Base-by-base conservation (phyloP, 2,329 filamentous ascomycete genomes). In the Beauveria scarabaeidicola region DNA sequence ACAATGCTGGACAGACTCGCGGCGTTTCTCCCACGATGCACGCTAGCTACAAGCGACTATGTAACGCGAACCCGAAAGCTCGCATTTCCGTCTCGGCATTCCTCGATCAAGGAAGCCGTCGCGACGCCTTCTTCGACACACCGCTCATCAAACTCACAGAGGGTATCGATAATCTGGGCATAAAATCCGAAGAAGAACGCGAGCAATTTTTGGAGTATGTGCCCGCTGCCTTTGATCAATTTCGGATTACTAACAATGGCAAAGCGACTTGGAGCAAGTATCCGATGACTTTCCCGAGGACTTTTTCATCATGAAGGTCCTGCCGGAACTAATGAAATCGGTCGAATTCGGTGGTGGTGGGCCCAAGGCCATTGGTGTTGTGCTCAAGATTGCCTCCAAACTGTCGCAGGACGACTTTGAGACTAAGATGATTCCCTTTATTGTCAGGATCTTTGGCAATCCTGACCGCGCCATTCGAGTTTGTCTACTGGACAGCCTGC, bases 291-390 rank as follows among this genome's bases (percentile, higher is more conserved):
- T 97, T 63, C 94, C 94, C 0, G 93, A 97, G 69, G 94, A 97
- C 61, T 99, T 96, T 72, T 96, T 97, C 79, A 96, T 95, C 70
- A 89, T 96, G 81, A 99, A 97, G 69, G 86, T 99, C 3, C 79
- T 99, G 9, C 94, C 94, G 0, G 94, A 99, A 70, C 78, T 99
- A 32, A 81, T 99, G n/a, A 99, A 97, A 70, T 96, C 92, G 0
- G 91, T 97, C n/a, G 94, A 99, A 69, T 99, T 97, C 72, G 94
- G 94, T 8, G 94, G 93, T 11, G 94, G 94, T 29, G 94, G 94
- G 0, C 90, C 93, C 0, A 95, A 96, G 69, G 92, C 96, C 0
- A 89, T 99, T 61, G 77, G 81, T 1, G 86, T 96, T 1, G 90
- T 96, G 44, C 85, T 97, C 78, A 96, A 96, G 69, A 97, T 99